Evolutionary conservation across 2,329 filamentous ascomycete genomes (phyloP), one percentile per base, ranked within the genome.

Genomic region (Aspergillus phoenicis): DNA sequence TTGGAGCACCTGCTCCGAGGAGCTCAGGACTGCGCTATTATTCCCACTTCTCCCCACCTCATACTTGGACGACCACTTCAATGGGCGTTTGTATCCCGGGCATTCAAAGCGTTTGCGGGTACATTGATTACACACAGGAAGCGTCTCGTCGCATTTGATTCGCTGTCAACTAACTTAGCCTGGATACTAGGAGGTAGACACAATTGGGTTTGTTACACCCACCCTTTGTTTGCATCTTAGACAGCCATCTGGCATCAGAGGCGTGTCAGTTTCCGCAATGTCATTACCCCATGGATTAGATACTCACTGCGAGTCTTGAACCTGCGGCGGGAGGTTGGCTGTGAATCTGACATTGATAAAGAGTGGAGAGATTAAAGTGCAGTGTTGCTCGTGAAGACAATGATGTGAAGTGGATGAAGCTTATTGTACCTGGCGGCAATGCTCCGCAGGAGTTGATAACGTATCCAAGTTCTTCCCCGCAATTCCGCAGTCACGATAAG

Each of bases 11-110:
- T 4, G 39, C 39, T 20, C 39, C 1, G 39, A 20, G 0, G 39
- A 13, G n/a, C 20, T 43, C 39, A n/a, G 8, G n/a, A n/a, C 39
- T n/a, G 17, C 15, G 8, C 43, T 26, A 43, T 8, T 20, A 47
- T 22, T 47, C 22, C 5, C 43, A 47, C 20, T 24, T 11, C 6
- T 15, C 5, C 22, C 30, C 13, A 62, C 13, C 33, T 62, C 60
- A 20, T 62, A 62, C 28, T 62, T 62, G n/a, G 60, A 59, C 4
- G 60, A 62, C 60, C 60, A 59, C 28, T 56, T 59, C 8, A 62
- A 26, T 10, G 60, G 60, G 1, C 38, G 56, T 33, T 51, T 55
- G 36, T 62, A 62, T 8, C 60, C 60, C 1, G 60, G 60, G 15
- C 56, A 62, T 6, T 59, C 57, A 11, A 43, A 59, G 8, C 13